A percentile compares a stretch with the other conserved stretches of the same genome.
Evolutionary conservation across 805 yeast species (phyloP).

Genomic region (Suhomyces kilbournensis): DNA sequence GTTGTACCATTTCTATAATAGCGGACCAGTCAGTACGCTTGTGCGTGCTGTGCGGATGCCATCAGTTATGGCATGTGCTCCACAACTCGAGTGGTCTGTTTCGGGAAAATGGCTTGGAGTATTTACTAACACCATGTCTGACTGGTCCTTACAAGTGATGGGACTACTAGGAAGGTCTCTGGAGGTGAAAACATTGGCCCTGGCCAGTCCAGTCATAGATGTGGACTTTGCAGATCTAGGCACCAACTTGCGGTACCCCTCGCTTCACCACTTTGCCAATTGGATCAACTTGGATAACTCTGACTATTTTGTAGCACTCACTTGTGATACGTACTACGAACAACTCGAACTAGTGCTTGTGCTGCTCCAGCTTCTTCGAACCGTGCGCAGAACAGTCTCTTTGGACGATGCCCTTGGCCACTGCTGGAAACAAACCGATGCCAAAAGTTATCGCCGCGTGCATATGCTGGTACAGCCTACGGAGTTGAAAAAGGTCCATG

Average conservation of each 20-base stretch:
- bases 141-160: conserved; percentile 26
- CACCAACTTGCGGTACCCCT: background rate
- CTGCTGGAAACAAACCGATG: background rate
- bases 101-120: conserved; percentile 34
- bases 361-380: background rate
- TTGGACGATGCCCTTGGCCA: background rate
- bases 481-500: background rate
- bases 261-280: conserved; percentile 3
- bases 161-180: conserved; percentile 21
- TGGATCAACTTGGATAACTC: background rate
- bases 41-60: conserved; percentile 21
- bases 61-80: conserved; percentile 4
- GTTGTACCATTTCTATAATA: conserved; percentile 28
- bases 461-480: background rate
- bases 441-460: background rate
- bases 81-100: conserved; percentile 28
- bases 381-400: background rate
- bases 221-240: background rate
- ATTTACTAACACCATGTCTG: conserved; percentile 23
- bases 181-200: background rate
- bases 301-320: background rate
- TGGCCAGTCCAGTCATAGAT: background rate
- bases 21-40: conserved; percentile 30
- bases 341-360: background rate
- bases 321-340: background rate